These are phyloP conservation scores for Centella asiatica DNA, from an alignment of 129 eudicot species.

Conservation along the genomic window DNA sequence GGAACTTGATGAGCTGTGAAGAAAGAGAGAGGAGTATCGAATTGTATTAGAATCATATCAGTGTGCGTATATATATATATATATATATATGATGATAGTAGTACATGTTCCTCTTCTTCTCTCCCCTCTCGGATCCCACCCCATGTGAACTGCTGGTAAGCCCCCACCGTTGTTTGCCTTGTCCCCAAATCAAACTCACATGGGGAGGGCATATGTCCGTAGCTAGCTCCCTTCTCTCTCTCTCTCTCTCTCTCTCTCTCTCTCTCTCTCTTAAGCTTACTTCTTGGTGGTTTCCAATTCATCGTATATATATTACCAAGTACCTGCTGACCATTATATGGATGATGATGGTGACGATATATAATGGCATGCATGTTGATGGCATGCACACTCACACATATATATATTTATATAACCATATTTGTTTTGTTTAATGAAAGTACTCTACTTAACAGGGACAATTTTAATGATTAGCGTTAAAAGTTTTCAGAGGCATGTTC, in stretches of 20 bases:
- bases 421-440: not conserved
- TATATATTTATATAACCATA: no score
- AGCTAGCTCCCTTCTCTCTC: conserved; percentile 9
- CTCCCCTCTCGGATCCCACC: not conserved
- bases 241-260: conserved; percentile 10
- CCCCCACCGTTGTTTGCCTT: conserved; percentile 33
- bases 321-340: no score
- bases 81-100: no score
- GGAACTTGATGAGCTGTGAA: conserved; percentile 14
- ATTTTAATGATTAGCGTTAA: conserved; percentile 19
- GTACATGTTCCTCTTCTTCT: conserved; percentile 6
- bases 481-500: conserved; percentile 4
- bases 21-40: conserved; percentile 1
- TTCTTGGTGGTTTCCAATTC: conserved; percentile 12
- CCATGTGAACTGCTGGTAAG: conserved; percentile 46
- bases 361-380: no score
- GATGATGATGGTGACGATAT: no score
- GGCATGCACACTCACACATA: no score
- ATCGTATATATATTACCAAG: no score
- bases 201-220: conserved; percentile 30
- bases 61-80: no score
- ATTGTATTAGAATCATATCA: conserved; percentile 10
- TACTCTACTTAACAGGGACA: conserved; percentile 11
- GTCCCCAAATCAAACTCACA: conserved; percentile 47
- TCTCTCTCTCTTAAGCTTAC: not conserved